A percentile compares a stretch with the other conserved stretches of the same genome.
Conservation (phyloP, 768 basidiomycete genomes). For the Mycena polygramma region DNA sequence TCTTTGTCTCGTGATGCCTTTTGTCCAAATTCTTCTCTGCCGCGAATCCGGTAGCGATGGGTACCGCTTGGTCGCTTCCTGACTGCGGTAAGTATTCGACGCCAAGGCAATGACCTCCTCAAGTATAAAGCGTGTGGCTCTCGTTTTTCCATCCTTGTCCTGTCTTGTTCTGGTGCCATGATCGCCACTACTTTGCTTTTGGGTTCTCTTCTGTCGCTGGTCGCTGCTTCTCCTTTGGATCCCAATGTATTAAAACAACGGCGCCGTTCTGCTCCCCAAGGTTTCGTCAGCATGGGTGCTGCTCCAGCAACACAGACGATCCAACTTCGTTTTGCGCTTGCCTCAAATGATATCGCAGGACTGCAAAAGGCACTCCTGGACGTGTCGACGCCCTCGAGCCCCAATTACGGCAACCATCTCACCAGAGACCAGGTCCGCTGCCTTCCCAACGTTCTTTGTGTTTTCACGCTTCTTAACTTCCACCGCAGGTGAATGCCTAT, state of each 20-base stretch:
- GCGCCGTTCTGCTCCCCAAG: constrained; percentile 45
- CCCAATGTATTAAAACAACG: constrained; percentile 11
- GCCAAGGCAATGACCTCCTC: constrained; percentile 6
- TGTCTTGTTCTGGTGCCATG: constrained; percentile 7
- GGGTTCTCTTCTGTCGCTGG: constrained; percentile 24
- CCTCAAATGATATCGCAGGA: constrained; percentile 46
- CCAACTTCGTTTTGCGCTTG: constrained; percentile 55
- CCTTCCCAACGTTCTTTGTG: background rate
- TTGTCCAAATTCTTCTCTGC: background rate
- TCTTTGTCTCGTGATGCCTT: background rate
- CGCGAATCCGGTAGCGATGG: background rate
- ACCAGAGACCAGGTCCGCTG: constrained; percentile 58
- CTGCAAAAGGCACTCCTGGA: constrained; percentile 51
- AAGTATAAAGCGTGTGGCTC: background rate
- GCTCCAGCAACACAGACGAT: constrained; percentile 48
- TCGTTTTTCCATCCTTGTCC: background rate
- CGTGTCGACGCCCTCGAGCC: constrained; percentile 49
- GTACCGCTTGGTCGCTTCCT: background rate
- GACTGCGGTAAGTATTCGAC: background rate
- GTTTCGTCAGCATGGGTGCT: constrained; percentile 47
- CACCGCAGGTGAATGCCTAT: constrained; percentile 11
- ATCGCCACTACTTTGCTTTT: constrained; percentile 21
- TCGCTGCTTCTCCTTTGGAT: background rate
- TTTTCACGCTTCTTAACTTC: too few species aligned
- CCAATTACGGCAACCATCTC: constrained; percentile 52